These are phyloP conservation scores for Coemansia sp. DNA, from an alignment of 192 early-diverging fungal genomes.

Conservation along the genomic window DNA sequence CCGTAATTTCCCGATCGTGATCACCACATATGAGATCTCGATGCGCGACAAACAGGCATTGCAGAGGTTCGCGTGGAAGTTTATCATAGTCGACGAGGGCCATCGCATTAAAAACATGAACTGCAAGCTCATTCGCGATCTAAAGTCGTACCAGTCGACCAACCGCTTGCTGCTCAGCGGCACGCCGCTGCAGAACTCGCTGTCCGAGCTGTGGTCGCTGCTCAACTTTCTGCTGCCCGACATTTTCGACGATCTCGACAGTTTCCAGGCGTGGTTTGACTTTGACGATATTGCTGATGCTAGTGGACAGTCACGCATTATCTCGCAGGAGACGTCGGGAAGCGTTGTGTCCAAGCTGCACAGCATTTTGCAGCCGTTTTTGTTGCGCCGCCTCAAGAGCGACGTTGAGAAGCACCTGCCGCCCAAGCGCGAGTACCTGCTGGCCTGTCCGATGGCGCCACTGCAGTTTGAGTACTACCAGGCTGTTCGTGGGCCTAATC, in stretches of 20 bases:
- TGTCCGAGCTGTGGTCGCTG: slow-evolving; percentile 92
- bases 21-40: slow-evolving; percentile 89
- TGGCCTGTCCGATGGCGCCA: slow-evolving; percentile 74
- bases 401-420: slow-evolving; percentile 85
- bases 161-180: slow-evolving; percentile 89
- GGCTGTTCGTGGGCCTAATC: slow-evolving; percentile 60
- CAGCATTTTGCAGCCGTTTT: slow-evolving; percentile 77
- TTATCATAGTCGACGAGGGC: slow-evolving; percentile 93
- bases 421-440: slow-evolving; percentile 85
- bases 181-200: slow-evolving; percentile 92
- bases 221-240: slow-evolving; percentile 95
- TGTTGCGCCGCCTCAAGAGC: slow-evolving; percentile 63
- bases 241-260: slow-evolving; percentile 86
- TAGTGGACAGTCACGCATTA: slow-evolving; percentile 62
- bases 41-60: slow-evolving; percentile 81
- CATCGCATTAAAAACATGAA: slow-evolving; percentile 97
- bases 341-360: slow-evolving; percentile 80
- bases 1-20: slow-evolving; percentile 74
- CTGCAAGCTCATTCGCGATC: slow-evolving; percentile 82
- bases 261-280: slow-evolving; percentile 86
- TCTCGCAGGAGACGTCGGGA: slow-evolving; percentile 66
- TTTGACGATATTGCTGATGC: slow-evolving; percentile 71
- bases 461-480: slow-evolving; percentile 73
- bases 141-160: slow-evolving; percentile 80
- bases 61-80: slow-evolving; percentile 75